Base-by-base conservation (phyloP, 2,329 filamentous ascomycete genomes). In the Calonectria naviculata region DNA sequence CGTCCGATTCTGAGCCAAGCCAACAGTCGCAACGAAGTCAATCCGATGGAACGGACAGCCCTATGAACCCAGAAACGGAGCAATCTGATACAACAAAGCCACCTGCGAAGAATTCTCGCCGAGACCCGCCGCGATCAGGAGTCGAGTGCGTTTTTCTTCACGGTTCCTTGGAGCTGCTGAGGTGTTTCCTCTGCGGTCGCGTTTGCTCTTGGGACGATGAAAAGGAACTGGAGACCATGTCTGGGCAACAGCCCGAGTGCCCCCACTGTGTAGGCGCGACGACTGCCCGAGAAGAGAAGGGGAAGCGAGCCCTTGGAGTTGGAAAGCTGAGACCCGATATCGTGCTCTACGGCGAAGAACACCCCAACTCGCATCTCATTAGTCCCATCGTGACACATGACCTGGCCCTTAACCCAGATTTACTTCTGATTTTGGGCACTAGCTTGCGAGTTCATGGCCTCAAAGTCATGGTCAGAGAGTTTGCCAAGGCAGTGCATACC, bases 331-430 rank as follows among this genome's bases (percentile, higher is more conserved):
- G 92, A 44, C 93, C 93, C 0, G 92, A 94, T 76, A 93, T 94
- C 76, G 92, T 94, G 2, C 84, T 94, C 1, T 94, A 94, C 77
- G 92, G 92, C 26, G 92, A 94, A 78, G 92, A 94, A 64, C 92
- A 94, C 75, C 93, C 93, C 0, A 89, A 89, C 36, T 90, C 91
- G 2, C 90, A 93, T 70, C 85, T 93, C 6, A 92, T 94, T 73
- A 91, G 90, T 26, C 89, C 90, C 2, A 89, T 94, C 15, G 88
- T 93, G 17, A 91, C 92, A 17, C 91, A 93, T 70, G 93, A 94
- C 76, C 83, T 94, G 1, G 86, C 86, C 3, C 84, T 92, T 4
- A 87, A 87, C 4, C 93, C 92, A 0, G 92, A 94, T 74, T 85
- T 93, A 71, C 83, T 94, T 24, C 85, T 94, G 7, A 92, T 94